A percentile compares a stretch with the other conserved stretches of the same genome.
phyloP scores from a whole-genome alignment of 2,329 filamentous ascomycete genomes.

The Didymella arachidicola region DNA sequence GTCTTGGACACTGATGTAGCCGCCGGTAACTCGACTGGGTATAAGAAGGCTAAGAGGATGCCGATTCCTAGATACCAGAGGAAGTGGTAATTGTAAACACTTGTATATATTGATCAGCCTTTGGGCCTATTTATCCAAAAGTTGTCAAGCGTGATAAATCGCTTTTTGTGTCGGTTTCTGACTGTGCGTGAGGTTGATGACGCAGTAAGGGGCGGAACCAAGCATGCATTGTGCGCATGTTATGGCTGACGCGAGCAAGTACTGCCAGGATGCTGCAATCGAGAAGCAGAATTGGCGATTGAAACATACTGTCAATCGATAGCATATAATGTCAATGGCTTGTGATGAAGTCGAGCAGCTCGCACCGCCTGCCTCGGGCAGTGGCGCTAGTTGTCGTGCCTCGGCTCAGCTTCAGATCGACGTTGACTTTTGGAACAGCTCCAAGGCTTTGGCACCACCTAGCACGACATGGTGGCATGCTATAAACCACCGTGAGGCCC shows the following conservation, averaged over 20 bases:
- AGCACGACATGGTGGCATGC: conserved; percentile 1
- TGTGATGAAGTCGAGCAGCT: background rate
- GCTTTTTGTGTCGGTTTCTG: background rate
- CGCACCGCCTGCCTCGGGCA: background rate
- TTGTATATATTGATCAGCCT: background rate
- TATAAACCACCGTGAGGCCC: conserved; percentile 10
- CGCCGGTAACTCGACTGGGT: conserved; percentile 13
- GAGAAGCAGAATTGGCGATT: background rate
- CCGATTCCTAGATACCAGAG: conserved; percentile 16
- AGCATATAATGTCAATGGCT: background rate
- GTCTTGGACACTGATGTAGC: conserved; percentile 56
- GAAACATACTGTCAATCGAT: background rate
- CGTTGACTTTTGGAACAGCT: conserved; percentile 1
- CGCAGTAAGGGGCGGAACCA: background rate
- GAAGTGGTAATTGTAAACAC: conserved; percentile 2
- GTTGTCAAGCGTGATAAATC: background rate
- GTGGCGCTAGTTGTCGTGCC: conserved; percentile 5
- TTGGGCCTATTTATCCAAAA: background rate
- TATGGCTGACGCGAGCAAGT: background rate
- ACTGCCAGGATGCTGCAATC: background rate
- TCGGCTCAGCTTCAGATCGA: conserved; percentile 10
- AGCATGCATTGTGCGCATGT: background rate
- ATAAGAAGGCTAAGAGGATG: conserved; percentile 19
- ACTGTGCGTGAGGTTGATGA: background rate
- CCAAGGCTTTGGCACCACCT: conserved; percentile 4